phyloP scores from a whole-genome alignment of 2,329 filamentous ascomycete genomes.

The Colletotrichum truncatum region DNA sequence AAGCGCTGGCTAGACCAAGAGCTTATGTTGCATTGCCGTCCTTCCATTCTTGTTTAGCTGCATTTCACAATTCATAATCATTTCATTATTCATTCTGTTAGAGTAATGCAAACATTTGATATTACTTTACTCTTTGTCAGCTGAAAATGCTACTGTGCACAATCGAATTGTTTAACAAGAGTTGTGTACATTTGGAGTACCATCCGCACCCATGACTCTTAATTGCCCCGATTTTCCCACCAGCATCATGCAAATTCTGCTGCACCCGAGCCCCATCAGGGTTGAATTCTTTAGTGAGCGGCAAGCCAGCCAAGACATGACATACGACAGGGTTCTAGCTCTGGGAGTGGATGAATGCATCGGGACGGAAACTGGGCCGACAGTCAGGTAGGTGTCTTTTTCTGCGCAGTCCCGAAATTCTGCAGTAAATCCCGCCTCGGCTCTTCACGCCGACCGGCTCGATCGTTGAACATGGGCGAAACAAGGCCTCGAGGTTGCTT shows the following conservation, averaged over 20 bases:
- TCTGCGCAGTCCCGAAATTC: neutral
- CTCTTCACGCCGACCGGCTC: neutral
- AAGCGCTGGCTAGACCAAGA: neutral
- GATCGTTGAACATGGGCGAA: neutral
- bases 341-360: neutral
- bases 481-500: neutral
- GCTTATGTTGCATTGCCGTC: neutral
- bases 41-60: neutral
- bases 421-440: neutral
- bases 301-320: neutral
- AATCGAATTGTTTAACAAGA: no score
- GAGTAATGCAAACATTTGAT: no score
- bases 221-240: no score
- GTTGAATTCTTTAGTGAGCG: neutral
- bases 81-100: no score
- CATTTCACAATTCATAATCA: neutral
- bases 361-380: no score
- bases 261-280: no score
- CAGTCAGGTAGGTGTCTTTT: neutral
- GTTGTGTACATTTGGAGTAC: no score
- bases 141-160: no score
- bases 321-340: neutral
- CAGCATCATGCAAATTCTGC: no score
- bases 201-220: no score
- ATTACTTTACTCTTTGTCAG: no score